Evolutionary conservation across 805 yeast species (phyloP), one percentile per base, ranked within the genome.

Genomic region (Wickerhamomyces subpelliculosus): DNA sequence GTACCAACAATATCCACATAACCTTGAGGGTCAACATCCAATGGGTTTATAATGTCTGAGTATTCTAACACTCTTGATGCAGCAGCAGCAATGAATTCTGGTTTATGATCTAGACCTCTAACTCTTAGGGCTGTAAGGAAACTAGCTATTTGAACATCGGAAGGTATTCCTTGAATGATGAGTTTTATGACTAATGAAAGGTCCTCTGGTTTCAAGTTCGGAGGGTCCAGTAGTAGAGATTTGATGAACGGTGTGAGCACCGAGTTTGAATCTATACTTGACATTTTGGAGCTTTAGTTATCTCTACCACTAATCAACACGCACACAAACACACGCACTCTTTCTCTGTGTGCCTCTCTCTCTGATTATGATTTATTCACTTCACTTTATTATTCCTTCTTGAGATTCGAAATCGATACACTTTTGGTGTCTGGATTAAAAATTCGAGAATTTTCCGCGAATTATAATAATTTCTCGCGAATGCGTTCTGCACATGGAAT

Each of bases 1-100:
- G 99, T 93, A 2, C 99, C 99, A 6, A 93, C 99, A 23, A 93
- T 85, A 58, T 93, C 99, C 6, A 82, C 69, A 48, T 73, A 82
- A 0, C 83, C 83, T 1, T 58, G 60, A 1, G 62, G 50, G 28
- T 72, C 73, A 12, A 74, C 72, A 2, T 53, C 48, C 8, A 61
- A 51, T 3, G 68, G 57, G 9, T 70, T 64, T n/a, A 86, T 73
- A 2, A 66, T 48, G 35, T 71, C 72, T 7, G 93, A 78, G 48
- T 72, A 80, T 49, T 76, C 75, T 43, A 84, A 63, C 20, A 90
- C 74, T 2, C 93, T 78, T 17, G 67, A 64, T 1, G 87, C 96
- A 0, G 97, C 96, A 8, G 85, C 80, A 4, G 96, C 89, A 29
- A 93, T 84, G 57, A 65, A 85, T 26, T 75, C 84, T 0, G 97